Conservation (phyloP, 768 basidiomycete genomes). For the Leccinellum luteum region DNA sequence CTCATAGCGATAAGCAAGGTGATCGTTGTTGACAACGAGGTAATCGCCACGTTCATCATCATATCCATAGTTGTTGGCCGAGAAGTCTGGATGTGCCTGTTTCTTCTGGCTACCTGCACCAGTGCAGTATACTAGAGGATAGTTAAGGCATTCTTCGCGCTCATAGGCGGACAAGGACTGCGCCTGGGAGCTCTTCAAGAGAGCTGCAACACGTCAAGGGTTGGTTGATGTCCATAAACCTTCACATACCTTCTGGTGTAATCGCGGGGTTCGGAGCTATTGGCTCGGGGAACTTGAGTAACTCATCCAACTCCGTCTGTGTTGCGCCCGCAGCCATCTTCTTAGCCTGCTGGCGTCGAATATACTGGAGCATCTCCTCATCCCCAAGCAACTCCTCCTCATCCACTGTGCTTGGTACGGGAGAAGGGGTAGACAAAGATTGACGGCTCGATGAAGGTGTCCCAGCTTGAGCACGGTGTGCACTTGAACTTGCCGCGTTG, state of each 20-base stretch:
- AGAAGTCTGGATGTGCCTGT: constrained; percentile 64
- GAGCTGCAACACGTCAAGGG: constrained; percentile 38
- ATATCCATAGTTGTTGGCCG: constrained; percentile 89
- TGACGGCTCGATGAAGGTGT: constrained; percentile 72
- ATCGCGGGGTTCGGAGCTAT: constrained; percentile 62
- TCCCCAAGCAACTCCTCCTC: constrained; percentile 89
- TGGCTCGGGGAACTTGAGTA: constrained; percentile 93
- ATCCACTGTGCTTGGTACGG: constrained; percentile 70
- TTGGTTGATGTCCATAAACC: neutral
- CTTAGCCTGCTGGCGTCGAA: constrained; percentile 86
- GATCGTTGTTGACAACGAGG: constrained; percentile 83
- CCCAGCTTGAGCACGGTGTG: constrained; percentile 52
- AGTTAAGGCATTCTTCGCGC: constrained; percentile 88
- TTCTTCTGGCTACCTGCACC: constrained; percentile 85
- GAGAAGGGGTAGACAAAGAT: constrained; percentile 82
- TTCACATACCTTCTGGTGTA: constrained; percentile 65
- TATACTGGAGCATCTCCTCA: constrained; percentile 96
- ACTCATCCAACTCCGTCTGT: constrained; percentile 82
- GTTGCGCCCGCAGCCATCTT: constrained; percentile 79
- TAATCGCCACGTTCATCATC: constrained; percentile 99
- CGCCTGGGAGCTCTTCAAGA: constrained; percentile 63
- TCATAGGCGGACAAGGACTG: constrained; percentile 85
- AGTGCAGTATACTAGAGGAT: constrained; percentile 76
- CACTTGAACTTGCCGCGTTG: constrained; percentile 36
- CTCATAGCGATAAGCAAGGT: constrained; percentile 97